Evolutionary conservation across 306 rosid genomes (phyloP).

Genomic region (Begonia fuchsioides): DNA sequence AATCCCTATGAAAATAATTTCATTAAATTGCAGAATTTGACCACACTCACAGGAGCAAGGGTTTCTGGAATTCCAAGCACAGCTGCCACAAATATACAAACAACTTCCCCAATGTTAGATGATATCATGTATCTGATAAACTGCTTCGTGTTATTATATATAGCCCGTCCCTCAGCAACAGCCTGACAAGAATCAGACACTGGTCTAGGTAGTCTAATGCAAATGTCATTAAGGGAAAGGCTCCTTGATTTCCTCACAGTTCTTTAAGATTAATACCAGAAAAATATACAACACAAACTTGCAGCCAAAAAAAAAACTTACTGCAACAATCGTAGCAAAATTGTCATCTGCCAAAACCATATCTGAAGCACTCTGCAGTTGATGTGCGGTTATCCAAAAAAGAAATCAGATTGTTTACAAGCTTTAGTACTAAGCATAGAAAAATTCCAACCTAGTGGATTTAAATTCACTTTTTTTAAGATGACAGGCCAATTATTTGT

Average conservation of each 20-base stretch:
- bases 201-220: background rate
- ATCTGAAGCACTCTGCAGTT: slow-evolving; percentile 78
- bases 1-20: background rate
- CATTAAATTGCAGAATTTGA: background rate
- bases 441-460: too few relatives aligned
- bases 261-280: too few relatives aligned
- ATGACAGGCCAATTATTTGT: too few relatives aligned
- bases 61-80: slow-evolving; percentile 98
- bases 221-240: too few relatives aligned
- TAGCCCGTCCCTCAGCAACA: slow-evolving; percentile 98
- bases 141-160: slow-evolving; percentile 88
- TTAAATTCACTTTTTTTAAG: too few relatives aligned
- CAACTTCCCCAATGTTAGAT: slow-evolving; percentile 97
- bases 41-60: slow-evolving; percentile 84
- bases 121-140: slow-evolving; percentile 99
- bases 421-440: too few relatives aligned
- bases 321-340: slow-evolving; percentile 94
- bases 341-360: slow-evolving; percentile 98
- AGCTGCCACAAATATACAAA: slow-evolving; percentile 97
- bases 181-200: slow-evolving; percentile 40
- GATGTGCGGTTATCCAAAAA: background rate
- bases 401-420: too few relatives aligned
- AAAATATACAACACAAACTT: background rate
- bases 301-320: slow-evolving; percentile 25
- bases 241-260: too few relatives aligned